Conservation (phyloP, 1,139 yeast genomes). For the Yamadazyma membranifaciens region DNA sequence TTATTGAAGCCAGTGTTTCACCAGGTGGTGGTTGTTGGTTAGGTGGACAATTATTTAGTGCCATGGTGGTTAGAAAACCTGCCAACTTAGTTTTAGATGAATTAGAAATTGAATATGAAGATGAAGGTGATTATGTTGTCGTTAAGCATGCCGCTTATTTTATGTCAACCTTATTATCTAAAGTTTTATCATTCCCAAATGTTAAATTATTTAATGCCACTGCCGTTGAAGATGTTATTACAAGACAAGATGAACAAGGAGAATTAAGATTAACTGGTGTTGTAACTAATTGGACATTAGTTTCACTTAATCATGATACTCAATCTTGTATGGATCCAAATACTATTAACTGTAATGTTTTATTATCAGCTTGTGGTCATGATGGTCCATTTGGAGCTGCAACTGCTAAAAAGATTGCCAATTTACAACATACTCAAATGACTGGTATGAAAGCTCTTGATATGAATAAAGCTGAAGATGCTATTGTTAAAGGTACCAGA, state of each 20-base stretch:
- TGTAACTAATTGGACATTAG: conserved; percentile 81
- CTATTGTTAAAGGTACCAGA: conserved; percentile 69
- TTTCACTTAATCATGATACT: conserved; percentile 71
- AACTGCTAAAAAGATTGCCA: conserved; percentile 52
- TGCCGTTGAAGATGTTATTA: conserved; percentile 77
- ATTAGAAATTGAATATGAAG: conserved; percentile 66
- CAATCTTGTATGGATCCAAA: conserved; percentile 87
- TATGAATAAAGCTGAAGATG: conserved; percentile 78
- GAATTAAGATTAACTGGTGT: conserved; percentile 72
- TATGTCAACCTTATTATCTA: conserved; percentile 69
- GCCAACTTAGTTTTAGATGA: conserved; percentile 68
- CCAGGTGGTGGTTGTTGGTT: conserved; percentile 85
- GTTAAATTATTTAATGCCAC: conserved; percentile 79
- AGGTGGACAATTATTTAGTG: conserved; percentile 78
- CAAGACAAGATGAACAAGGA: conserved; percentile 55
- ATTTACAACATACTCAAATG: conserved; percentile 41
- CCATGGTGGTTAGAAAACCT: conserved; percentile 79
- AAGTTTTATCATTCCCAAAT: conserved; percentile 69
- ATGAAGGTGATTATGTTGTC: conserved; percentile 78
- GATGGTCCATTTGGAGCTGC: conserved; percentile 89
- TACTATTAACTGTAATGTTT: conserved; percentile 70
- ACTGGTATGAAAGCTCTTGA: conserved; percentile 80
- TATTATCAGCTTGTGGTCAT: conserved; percentile 75
- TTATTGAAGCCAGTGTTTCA: conserved; percentile 70
- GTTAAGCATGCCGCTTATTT: conserved; percentile 80